Evolutionary conservation across 1,284 basidiomycete genomes (phyloP).

Genomic region (Agroathelia rolfsii): DNA sequence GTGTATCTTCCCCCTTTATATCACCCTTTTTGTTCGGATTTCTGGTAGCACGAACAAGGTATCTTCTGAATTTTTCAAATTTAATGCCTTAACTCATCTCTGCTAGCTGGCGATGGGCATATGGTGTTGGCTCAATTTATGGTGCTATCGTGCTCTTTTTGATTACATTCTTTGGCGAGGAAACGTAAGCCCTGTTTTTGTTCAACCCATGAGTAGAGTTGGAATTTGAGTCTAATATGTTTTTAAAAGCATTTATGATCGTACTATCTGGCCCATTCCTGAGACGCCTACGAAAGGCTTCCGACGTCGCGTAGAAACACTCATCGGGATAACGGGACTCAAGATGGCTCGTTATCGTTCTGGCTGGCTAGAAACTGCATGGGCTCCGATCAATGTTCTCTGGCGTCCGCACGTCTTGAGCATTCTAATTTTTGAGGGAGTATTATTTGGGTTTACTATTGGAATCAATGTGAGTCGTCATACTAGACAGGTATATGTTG

Average conservation of each 20-base stretch:
- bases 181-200: slow-evolving; percentile 39
- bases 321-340: slow-evolving; percentile 55
- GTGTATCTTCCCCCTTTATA: slow-evolving; percentile 40
- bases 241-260: slow-evolving; percentile 51
- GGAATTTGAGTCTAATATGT: not conserved
- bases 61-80: slow-evolving; percentile 5
- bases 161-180: slow-evolving; percentile 49
- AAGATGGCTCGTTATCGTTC: slow-evolving; percentile 53
- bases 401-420: slow-evolving; percentile 57
- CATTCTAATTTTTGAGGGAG: slow-evolving; percentile 48
- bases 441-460: slow-evolving; percentile 59
- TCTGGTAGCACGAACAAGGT: slow-evolving; percentile 49
- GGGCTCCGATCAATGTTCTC: slow-evolving; percentile 41
- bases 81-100: slow-evolving; percentile 1
- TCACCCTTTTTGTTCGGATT: slow-evolving; percentile 66
- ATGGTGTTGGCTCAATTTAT: slow-evolving; percentile 59
- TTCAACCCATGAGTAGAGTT: not conserved
- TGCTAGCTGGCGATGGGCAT: slow-evolving; percentile 59
- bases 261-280: slow-evolving; percentile 44
- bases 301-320: slow-evolving; percentile 47
- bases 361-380: slow-evolving; percentile 38
- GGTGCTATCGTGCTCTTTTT: slow-evolving; percentile 42
- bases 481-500: not conserved
- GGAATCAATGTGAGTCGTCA: slow-evolving; percentile 62
- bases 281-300: slow-evolving; percentile 33